Evolutionary conservation across 306 rosid species (phyloP), one percentile per base, ranked within the genome.

Genomic region (Trifolium subterraneum): DNA sequence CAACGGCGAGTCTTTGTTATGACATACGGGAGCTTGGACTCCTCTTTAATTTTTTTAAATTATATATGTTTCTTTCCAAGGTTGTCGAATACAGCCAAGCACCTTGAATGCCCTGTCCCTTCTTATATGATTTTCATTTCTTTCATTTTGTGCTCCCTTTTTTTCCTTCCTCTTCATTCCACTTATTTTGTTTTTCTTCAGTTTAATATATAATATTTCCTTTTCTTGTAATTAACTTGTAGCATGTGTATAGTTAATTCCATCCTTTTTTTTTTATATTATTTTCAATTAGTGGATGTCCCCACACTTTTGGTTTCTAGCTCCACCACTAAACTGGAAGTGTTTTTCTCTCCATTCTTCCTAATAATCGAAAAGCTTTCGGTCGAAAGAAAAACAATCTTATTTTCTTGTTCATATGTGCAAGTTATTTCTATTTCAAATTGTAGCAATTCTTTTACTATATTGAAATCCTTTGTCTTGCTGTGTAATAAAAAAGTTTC

Each of bases 401-500:
- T 25, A 22, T 18, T 25, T 54, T 35, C 10, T 50, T 75, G 4
- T 19, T 7, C 39, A 13, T 68, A 8, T 54, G 18, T 18, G 4
- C 39, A 48, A 55, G 8, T 50, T 77, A 12, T 68, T 52, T 31
- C 63, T 42, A 56, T 72, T 81, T 48, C 59, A 36, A 15, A 8
- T 72, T 35, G 31, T 36, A 64, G 33, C 39, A 50, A 54, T n/a
- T 78, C 45, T 35, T 38, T 54, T 73, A 54, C 35, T 58, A 0
- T 61, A 20, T 9, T 16, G 44, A 72, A 68, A 22, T 77, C 48
- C 67, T 14, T 58, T 48, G 29, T 77, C 22, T 48, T 13, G 2
- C 2, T 52, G 29, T 54, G 2, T 31, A 29, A 27, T 56, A 39
- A 68, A 41, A 77, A 60, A 39, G 73, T n/a, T 51, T 58, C 36